Percentiles rank a stretch among this genome's conserved stretches.
These are phyloP conservation scores for Orbilia blumenaviensis DNA, from an alignment of 2,329 filamentous ascomycete genomes.

Conservation along the genomic window DNA sequence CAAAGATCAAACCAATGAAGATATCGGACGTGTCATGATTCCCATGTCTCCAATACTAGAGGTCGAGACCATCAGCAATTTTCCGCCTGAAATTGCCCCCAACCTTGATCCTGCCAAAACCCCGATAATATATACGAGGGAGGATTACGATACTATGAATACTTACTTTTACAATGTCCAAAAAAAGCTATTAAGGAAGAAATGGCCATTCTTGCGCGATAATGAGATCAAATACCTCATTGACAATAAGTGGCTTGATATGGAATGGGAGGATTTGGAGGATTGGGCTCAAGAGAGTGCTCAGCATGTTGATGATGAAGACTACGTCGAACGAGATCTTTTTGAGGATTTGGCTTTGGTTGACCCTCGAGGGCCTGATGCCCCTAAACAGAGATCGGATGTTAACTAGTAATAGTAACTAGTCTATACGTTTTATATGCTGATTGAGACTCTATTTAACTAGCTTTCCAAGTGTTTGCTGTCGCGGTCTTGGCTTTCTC, in stretches of 20 bases:
- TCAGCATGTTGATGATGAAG: constrained; percentile 23
- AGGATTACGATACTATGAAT: constrained; percentile 40
- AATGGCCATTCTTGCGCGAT: constrained; percentile 42
- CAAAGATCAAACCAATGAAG: not conserved
- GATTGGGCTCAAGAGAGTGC: constrained; percentile 43
- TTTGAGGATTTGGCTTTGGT: constrained; percentile 40
- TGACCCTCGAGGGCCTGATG: constrained; percentile 15
- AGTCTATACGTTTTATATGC: not conserved
- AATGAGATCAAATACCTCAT: constrained; percentile 35
- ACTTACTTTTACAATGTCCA: constrained; percentile 45
- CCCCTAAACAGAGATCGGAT: not conserved
- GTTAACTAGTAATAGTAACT: no score
- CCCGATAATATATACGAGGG: not conserved
- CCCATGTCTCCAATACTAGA: not conserved
- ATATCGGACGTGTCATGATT: not conserved
- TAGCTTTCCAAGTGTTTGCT: not conserved
- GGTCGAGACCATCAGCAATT: not conserved
- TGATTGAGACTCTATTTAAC: not conserved
- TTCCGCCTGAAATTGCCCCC: not conserved
- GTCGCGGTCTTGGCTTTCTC: not conserved
- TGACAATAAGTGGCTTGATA: constrained; percentile 48
- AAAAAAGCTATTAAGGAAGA: constrained; percentile 5
- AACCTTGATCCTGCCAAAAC: not conserved
- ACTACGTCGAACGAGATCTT: constrained; percentile 40
- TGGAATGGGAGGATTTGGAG: constrained; percentile 47